Evolutionary conservation across 768 basidiomycete species (phyloP).

Genomic region (Trametes punicea): DNA sequence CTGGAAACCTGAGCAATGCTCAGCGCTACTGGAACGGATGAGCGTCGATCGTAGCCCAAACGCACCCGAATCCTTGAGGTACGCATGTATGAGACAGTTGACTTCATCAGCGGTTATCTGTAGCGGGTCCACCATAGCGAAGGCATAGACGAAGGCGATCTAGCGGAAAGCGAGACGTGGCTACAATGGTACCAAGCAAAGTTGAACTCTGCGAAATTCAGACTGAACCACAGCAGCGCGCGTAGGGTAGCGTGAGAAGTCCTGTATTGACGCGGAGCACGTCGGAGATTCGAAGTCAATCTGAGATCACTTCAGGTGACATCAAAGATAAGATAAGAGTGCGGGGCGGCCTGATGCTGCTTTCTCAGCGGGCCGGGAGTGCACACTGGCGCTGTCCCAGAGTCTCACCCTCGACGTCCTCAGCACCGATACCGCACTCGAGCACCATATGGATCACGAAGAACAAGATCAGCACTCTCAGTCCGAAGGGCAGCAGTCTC

Average conservation of each 20-base stretch:
- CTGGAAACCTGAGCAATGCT: slow-evolving; percentile 54
- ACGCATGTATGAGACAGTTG: slow-evolving; percentile 82
- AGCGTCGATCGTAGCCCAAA: not conserved
- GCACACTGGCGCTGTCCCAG: not conserved
- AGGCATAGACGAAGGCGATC: not conserved
- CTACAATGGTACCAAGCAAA: not conserved
- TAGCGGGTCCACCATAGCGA: slow-evolving; percentile 37
- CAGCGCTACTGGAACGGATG: not conserved
- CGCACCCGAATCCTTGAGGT: slow-evolving; percentile 77
- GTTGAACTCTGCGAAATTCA: not conserved
- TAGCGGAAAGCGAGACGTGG: not conserved
- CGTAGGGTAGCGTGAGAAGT: not conserved
- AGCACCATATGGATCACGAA: slow-evolving; percentile 25
- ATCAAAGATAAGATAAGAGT: slow-evolving; percentile 20
- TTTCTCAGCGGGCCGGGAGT: slow-evolving; percentile 22
- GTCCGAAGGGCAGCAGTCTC: not conserved
- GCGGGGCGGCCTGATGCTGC: slow-evolving; percentile 8
- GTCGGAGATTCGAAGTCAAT: not conserved
- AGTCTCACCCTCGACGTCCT: slow-evolving; percentile 4
- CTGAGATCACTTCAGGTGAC: not conserved
- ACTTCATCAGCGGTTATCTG: slow-evolving; percentile 78
- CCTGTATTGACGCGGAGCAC: not conserved
- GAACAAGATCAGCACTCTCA: slow-evolving; percentile 26
- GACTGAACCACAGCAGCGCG: not conserved
- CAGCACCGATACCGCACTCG: slow-evolving; percentile 18